phyloP scores from a whole-genome alignment of 495 filamentous ascomycete species.

The Eremomyces bilateralis region DNA sequence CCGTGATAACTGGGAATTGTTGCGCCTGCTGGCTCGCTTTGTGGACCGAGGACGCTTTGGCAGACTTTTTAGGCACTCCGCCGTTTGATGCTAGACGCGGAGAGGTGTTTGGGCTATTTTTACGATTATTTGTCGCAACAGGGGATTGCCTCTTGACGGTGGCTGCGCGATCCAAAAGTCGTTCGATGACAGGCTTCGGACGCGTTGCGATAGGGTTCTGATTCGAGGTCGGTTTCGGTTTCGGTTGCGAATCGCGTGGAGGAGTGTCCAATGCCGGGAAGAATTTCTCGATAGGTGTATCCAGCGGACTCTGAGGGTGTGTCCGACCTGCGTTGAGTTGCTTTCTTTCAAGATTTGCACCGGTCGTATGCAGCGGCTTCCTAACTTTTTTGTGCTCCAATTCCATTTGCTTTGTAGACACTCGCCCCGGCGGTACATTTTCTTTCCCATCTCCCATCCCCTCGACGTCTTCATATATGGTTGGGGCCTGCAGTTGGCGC shows the following conservation, averaged over 20 bases:
- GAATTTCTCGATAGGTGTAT: no score
- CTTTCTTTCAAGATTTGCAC: neutral
- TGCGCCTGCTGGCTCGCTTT: neutral
- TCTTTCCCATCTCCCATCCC: conserved; percentile 21
- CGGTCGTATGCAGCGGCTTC: neutral
- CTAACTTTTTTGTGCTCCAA: neutral
- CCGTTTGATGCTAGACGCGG: neutral
- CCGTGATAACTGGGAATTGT: conserved; percentile 17
- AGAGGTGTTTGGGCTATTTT: neutral
- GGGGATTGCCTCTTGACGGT: neutral
- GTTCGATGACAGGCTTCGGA: conserved; percentile 4
- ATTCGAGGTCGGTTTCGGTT: conserved; percentile 5
- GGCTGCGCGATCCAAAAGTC: neutral
- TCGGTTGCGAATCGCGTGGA: neutral
- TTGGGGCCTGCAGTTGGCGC: conserved; percentile 6
- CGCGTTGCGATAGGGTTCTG: no score
- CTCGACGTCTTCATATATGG: conserved; percentile 10
- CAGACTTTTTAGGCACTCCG: conserved; percentile 3
- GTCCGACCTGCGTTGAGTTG: neutral
- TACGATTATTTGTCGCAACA: neutral
- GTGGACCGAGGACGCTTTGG: neutral
- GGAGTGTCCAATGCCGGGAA: no score
- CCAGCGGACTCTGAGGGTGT: neutral
- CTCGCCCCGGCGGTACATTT: conserved; percentile 18
- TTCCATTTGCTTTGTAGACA: conserved; percentile 1